Base-by-base conservation (phyloP, 306 rosid species). In the Prunus dulcis region DNA sequence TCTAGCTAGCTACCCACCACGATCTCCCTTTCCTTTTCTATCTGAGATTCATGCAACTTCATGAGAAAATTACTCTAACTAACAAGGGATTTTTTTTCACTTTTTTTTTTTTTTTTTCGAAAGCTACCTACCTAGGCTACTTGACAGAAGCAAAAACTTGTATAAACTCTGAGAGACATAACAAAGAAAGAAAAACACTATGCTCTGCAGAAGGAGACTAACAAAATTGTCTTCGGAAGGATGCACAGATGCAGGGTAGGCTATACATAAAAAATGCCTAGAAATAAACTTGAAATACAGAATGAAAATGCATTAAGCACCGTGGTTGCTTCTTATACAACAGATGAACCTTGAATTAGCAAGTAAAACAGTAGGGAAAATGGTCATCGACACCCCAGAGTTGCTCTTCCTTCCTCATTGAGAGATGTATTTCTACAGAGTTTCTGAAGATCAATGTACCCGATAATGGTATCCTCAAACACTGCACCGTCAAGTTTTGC, bases 381-480 rank as follows among this genome's bases (percentile, higher is more conserved):
- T 65, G 62, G 17, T 86, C 80, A 87, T 83, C 98, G 89, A 77
- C 98, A 94, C 82, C 98, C 98, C 52, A 92, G 79, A 19, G 79
- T 89, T 53, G 83, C 89, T 83, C 97, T 89, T 51, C 96, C 84
- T 5, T 89, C 97, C 4, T 75, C 87, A 64, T 72, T n/a, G 32
- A 94, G 77, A 43, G 87, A 71, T 22, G 83, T 83, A 79, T 94
- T 94, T 78, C 68, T 84, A 78, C 98, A 94, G 60, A 94, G 85
- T 82, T 94, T 94, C 81, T 92, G 98, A 34, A 95, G 96, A 83
- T 95, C 97, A 78, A 92, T 84, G 82, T 92, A 95, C 67, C 97
- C 97, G 78, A 95, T 89, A 69, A 95, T 95, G 57, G 98, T 92
- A 80, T 95, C 98, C 86, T 95, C 97, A 74, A 92, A 95, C 73